Percentiles rank a stretch among this genome's conserved stretches.
Evolutionary conservation across 2,329 filamentous ascomycete species (phyloP).

Genomic region (Pyrenochaeta sp.): DNA sequence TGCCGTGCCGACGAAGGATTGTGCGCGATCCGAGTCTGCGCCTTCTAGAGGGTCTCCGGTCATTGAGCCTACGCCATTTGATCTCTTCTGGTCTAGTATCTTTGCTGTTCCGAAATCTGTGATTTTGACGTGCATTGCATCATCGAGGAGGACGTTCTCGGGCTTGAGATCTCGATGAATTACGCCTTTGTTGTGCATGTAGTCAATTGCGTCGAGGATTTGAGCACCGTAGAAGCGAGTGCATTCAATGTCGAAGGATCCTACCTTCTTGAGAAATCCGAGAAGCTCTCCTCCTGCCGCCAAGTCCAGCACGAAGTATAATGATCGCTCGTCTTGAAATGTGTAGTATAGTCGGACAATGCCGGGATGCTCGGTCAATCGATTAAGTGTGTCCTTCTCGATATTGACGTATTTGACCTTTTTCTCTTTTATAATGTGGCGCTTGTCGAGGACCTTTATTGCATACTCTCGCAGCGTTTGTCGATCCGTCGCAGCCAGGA

Average conservation of each 20-base stretch:
- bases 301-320: constrained; percentile 96
- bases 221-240: constrained; percentile 93
- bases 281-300: constrained; percentile 91
- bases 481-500: constrained; percentile 89
- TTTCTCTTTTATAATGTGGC: constrained; percentile 99
- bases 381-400: constrained; percentile 96
- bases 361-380: constrained; percentile 93
- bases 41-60: constrained; percentile 62
- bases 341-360: constrained; percentile 98
- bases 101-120: constrained; percentile 99
- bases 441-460: constrained; percentile 97
- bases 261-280: constrained; percentile 90
- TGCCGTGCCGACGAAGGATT: constrained; percentile 95
- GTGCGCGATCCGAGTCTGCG: constrained; percentile 75
- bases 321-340: constrained; percentile 93
- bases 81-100: constrained; percentile 69
- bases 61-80: constrained; percentile 48
- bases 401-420: constrained; percentile 99
- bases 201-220: constrained; percentile 94
- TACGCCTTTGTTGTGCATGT: constrained; percentile 96
- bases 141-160: constrained; percentile 93
- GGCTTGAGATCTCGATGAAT: constrained; percentile 97
- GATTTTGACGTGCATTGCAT: constrained; percentile 97
- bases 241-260: constrained; percentile 94
- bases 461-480: constrained; percentile 96